Evolutionary conservation across 805 yeast species (phyloP), one percentile per base, ranked within the genome.

Genomic region (Lipomyces sp.): DNA sequence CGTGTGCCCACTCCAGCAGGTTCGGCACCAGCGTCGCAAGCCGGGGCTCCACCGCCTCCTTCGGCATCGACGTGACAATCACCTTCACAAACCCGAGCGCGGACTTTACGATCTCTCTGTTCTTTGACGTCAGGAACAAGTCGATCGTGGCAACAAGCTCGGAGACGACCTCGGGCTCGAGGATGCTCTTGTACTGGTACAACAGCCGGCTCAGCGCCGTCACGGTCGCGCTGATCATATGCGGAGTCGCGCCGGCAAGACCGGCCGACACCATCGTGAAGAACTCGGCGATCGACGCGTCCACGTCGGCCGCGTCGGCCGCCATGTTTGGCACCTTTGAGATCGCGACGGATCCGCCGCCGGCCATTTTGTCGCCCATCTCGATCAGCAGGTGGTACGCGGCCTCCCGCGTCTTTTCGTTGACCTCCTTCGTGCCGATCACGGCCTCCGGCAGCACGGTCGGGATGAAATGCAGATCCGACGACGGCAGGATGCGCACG

Each of bases 231-330:
- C 96, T 86, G 29, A 93, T 86, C 96, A 91, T 91, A 71, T 91
- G 95, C 32, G 95, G 91, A 28, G 93, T 79, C 58, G 85, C 83
- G 50, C 96, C 96, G 33, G 93, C 96, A 60, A 95, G 74, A 72
- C 98, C 99, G 26, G 97, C 98, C 68, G 91, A 80, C 28, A 91
- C 84, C 84, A 93, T 87, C 28, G 95, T 88, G 73, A 91, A 87
- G 65, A 76, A 90, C 69, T 90, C 96, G 40, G 82, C 77, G 49
- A 90, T 74, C 18, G 81, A 75, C 7, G 95, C 93, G 45, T 74
- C 73, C 8, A 82, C 72, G 53, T 78, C 78, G n/a, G 85, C 84
- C 26, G 81, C 77, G 5, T 72, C 76, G 8, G 52, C 62, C 41
- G 79, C 89, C 65, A 84, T 77, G 2, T 83, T 86, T 32, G 88